Percentiles rank a stretch among this genome's conserved stretches.
phyloP scores from a whole-genome alignment of 192 early-diverging fungal species.

The Umbelopsis ramanniana region DNA sequence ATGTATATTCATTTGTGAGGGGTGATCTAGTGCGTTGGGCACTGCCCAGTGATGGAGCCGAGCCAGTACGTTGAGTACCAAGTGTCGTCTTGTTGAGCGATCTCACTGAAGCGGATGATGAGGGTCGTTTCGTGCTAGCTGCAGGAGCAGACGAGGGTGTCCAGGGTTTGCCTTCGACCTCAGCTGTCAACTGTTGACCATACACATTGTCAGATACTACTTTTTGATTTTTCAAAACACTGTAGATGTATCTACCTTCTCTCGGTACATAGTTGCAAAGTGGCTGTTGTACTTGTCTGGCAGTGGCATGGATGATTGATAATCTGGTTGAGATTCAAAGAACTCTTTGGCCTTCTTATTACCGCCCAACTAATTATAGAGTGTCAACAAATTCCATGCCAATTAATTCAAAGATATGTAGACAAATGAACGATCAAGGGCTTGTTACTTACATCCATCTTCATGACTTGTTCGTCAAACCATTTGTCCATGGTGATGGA shows the following conservation, averaged over 20 bases:
- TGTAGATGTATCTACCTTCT: constrained; percentile 72
- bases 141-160: constrained; percentile 44
- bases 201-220: too few relatives aligned
- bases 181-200: constrained; percentile 52
- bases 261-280: constrained; percentile 85
- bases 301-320: constrained; percentile 72
- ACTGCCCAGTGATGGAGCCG: constrained; percentile 23
- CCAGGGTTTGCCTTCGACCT: constrained; percentile 63
- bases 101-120: constrained; percentile 30
- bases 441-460: constrained; percentile 72
- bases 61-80: constrained; percentile 10
- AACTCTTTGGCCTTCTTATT: constrained; percentile 87
- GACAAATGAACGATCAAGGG: neutral
- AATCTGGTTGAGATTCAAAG: constrained; percentile 83
- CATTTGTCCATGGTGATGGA: constrained; percentile 99
- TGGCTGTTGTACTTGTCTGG: constrained; percentile 87
- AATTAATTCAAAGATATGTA: neutral
- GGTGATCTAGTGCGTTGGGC: constrained; percentile 16
- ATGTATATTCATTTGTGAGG: neutral
- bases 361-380: constrained; percentile 68
- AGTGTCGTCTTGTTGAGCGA: constrained; percentile 30
- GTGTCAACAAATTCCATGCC: neutral
- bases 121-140: constrained; percentile 4
- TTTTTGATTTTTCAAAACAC: too few relatives aligned
- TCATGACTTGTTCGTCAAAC: constrained; percentile 92